Conservation (phyloP, 2,329 filamentous ascomycete genomes). For the Pseudogymnoascus verrucosus region DNA sequence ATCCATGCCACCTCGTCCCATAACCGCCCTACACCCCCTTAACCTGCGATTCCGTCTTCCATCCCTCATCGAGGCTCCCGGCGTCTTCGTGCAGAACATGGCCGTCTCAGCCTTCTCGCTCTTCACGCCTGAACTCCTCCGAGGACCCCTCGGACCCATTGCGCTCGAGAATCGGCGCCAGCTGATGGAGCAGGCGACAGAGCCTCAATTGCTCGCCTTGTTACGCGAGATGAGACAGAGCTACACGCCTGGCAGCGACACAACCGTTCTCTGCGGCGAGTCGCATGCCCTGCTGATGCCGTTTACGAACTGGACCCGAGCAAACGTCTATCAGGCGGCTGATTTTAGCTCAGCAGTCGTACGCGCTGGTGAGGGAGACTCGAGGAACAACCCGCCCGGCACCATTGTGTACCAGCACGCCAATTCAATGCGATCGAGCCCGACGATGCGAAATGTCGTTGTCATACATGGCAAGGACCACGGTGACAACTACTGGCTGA, state of each 20-base stretch:
- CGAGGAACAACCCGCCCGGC: conserved; percentile 9
- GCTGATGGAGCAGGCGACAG: conserved; percentile 30
- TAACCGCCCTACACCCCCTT: conserved; percentile 34
- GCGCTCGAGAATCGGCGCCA: conserved; percentile 27
- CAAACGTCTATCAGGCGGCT: conserved; percentile 30
- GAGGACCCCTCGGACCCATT: conserved; percentile 23
- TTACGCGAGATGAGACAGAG: conserved; percentile 20
- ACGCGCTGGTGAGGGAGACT: background rate
- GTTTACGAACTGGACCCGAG: conserved; percentile 34
- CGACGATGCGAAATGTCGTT: conserved; percentile 13
- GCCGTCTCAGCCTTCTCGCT: conserved; percentile 23
- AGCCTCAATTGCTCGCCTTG: conserved; percentile 31
- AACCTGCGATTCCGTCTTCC: conserved; percentile 29
- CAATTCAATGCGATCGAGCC: background rate
- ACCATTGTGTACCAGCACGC: conserved; percentile 12
- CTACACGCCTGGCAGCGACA: conserved; percentile 13
- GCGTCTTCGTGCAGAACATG: conserved; percentile 23
- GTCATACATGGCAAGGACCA: conserved; percentile 27
- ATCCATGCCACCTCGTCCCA: conserved; percentile 22
- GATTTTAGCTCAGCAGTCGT: conserved; percentile 26
- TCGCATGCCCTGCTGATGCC: conserved; percentile 28
- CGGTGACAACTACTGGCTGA: conserved; percentile 28
- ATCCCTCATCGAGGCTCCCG: conserved; percentile 23
- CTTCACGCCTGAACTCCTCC: conserved; percentile 20
- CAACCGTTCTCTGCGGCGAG: conserved; percentile 29